A percentile compares a stretch with the other conserved stretches of the same genome.
Evolutionary conservation across 1,139 yeast genomes (phyloP).

Genomic region (Kurtzmaniella quercitrusa): DNA sequence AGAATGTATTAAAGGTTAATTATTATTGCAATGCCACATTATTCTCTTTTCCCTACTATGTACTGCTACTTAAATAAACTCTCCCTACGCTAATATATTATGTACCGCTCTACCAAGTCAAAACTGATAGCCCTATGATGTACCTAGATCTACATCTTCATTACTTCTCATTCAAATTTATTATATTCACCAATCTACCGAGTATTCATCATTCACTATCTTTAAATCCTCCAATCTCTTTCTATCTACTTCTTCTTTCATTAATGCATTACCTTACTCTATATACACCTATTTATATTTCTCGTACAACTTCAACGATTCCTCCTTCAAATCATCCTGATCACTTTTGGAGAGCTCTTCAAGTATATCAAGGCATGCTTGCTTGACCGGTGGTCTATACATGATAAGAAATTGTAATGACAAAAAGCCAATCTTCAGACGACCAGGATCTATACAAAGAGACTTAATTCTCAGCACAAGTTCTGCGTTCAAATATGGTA

Average conservation of each 20-base stretch:
- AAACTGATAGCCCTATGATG: too few relatives aligned
- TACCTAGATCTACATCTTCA: too few relatives aligned
- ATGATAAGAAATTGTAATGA: conserved; percentile 76
- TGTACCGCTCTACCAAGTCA: too few relatives aligned
- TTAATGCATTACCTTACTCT: not conserved
- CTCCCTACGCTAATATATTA: too few relatives aligned
- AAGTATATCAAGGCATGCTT: conserved; percentile 61
- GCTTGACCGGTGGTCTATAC: conserved; percentile 84
- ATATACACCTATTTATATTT: conserved; percentile 28
- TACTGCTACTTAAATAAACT: too few relatives aligned
- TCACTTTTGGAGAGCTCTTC: conserved; percentile 49
- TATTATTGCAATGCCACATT: too few relatives aligned
- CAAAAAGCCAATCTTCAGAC: conserved; percentile 76
- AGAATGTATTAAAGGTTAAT: too few relatives aligned
- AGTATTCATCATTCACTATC: too few relatives aligned
- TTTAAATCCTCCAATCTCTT: not conserved
- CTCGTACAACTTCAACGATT: conserved; percentile 48
- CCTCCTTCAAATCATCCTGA: conserved; percentile 53
- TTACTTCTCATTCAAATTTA: too few relatives aligned
- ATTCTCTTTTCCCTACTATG: too few relatives aligned
- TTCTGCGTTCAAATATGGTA: conserved; percentile 66
- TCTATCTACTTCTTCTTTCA: not conserved
- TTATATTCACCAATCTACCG: too few relatives aligned
- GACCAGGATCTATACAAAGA: conserved; percentile 79
- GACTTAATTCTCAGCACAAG: conserved; percentile 65